Evolutionary conservation across 2,329 filamentous ascomycete species (phyloP), one percentile per base, ranked within the genome.

Genomic region (Cladosporium oxysporum): DNA sequence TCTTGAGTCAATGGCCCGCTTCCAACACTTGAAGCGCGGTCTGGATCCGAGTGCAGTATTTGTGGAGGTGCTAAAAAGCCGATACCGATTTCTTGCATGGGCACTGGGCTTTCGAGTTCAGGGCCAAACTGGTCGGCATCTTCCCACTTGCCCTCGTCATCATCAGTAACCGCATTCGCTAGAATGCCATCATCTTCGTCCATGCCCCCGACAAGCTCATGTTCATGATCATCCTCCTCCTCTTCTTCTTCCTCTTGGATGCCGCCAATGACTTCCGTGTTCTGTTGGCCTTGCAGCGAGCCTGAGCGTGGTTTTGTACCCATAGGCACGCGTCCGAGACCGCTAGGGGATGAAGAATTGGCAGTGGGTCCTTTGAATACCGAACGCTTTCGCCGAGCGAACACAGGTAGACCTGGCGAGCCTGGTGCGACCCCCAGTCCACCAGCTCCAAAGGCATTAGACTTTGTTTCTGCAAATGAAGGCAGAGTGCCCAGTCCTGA

Each of bases 321-420:
- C 26, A 62, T 47, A 7, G 63, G 59, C n/a, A 65, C 52, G 5
- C 72, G 66, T 16, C 68, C 68, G n/a, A 70, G 69, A 1, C 69
- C 71, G 55, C 69, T 69, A 7, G 72, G 70, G 5, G 70, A 71
- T 14, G 64, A 44, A 14, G 64, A 26, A 18, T n/a, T 49, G 33
- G 90, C 79, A 78, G 88, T 88, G 0, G 92, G 92, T 0, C 92
- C 92, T 76, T 94, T 94, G 81, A 96, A 95, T 2, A 93, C 77
- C 65, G 88, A 92, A 66, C 90, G 86, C 79, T 94, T 96, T 66
- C 91, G 82, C 75, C 92, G 92, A 1, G 92, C 91, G 74, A 95
- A 96, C 53, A 92, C 82, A 0, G 76, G 74, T 10, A 95, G 84
- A 3, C 88, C 88, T 0, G 84, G 84, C 2, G 81, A 82, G 69